Conservation (phyloP, 2,329 filamentous ascomycete genomes). For the Colletotrichum sp. region DNA sequence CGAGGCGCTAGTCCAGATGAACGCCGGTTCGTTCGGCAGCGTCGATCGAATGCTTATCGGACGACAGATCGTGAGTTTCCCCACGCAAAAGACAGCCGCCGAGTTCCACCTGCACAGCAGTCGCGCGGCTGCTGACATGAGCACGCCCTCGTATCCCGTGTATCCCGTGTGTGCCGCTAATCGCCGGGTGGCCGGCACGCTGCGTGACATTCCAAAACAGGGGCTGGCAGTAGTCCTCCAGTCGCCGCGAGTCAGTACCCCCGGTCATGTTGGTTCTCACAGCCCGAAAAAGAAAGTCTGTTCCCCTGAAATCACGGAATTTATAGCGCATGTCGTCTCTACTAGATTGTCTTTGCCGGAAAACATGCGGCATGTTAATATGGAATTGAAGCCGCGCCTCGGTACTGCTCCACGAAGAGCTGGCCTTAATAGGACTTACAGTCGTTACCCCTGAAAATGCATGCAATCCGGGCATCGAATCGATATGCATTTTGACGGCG, state of each 20-base stretch:
- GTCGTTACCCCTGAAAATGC: too few species aligned
- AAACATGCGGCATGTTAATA: not conserved
- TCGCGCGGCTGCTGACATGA: not conserved
- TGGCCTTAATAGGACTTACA: not conserved
- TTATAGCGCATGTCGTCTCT: not conserved
- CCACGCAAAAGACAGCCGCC: not conserved
- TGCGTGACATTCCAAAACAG: not conserved
- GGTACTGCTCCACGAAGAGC: not conserved
- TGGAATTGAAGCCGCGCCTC: not conserved
- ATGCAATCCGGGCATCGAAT: too few species aligned
- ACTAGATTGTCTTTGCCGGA: not conserved
- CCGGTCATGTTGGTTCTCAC: not conserved
- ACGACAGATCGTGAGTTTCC: not conserved
- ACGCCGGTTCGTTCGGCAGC: not conserved
- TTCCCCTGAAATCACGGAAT: not conserved
- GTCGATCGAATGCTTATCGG: not conserved
- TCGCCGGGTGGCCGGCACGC: not conserved
- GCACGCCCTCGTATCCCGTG: not conserved
- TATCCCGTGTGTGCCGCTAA: not conserved
- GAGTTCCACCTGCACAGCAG: not conserved
- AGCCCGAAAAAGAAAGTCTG: not conserved
- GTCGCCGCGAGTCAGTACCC: not conserved
- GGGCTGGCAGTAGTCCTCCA: not conserved
- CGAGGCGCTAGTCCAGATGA: not conserved
- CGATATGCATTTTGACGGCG: too few species aligned